These are phyloP conservation scores for Saccharomyces hybrid DNA, from an alignment of 1,139 yeast genomes.

Conservation along the genomic window DNA sequence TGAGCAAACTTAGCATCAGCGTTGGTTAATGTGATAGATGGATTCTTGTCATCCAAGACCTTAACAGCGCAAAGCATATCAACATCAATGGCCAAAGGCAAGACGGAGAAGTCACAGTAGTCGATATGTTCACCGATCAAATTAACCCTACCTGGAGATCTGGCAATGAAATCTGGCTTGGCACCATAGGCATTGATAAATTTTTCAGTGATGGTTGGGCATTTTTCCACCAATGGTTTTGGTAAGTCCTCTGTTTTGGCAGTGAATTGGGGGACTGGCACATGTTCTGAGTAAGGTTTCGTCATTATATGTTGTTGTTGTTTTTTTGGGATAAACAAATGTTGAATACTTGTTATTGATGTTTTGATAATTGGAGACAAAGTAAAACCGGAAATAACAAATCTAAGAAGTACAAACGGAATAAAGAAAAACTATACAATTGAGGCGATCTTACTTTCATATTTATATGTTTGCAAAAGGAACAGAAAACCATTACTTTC, in stretches of 20 bases:
- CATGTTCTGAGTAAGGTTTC: neutral
- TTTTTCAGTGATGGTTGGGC: slow-evolving; percentile 2
- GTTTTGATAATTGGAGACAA: neutral
- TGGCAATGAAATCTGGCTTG: slow-evolving; percentile 37
- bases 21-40: slow-evolving; percentile 40
- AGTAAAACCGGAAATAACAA: neutral
- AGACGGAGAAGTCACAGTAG: slow-evolving; percentile 57
- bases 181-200: slow-evolving; percentile 10
- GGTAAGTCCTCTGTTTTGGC: neutral
- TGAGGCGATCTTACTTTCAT: neutral
- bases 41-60: slow-evolving; percentile 24
- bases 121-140: slow-evolving; percentile 72
- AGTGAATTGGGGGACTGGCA: slow-evolving; percentile 8
- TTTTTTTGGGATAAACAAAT: neutral
- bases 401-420: neutral
- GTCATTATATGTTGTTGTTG: neutral
- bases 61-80: slow-evolving; percentile 55
- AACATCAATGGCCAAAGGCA: slow-evolving; percentile 66
- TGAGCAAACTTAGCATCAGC: slow-evolving; percentile 36
- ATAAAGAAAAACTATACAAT: neutral
- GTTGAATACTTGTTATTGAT: neutral
- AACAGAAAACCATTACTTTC: neutral
- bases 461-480: neutral
- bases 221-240: neutral
- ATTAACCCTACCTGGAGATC: slow-evolving; percentile 72